phyloP scores from a whole-genome alignment of 1,284 basidiomycete genomes.

The Ganoderma leucocontextum region DNA sequence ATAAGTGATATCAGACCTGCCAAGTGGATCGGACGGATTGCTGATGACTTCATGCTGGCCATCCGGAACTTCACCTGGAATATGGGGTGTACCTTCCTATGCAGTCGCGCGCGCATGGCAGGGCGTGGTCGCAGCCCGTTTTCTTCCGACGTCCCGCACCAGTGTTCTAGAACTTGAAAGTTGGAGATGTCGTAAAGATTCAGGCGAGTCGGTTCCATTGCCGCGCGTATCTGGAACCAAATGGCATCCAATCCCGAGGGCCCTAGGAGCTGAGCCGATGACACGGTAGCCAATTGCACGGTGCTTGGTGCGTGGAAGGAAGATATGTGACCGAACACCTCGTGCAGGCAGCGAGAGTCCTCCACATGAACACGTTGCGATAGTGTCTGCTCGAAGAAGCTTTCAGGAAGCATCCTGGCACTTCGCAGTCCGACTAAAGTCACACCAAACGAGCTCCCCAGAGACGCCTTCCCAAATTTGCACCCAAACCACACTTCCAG shows the following conservation, averaged over 20 bases:
- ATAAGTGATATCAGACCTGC: too few relatives aligned
- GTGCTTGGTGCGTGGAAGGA: background rate
- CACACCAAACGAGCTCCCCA: background rate
- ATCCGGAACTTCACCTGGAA: background rate
- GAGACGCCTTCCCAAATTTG: background rate
- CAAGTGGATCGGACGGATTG: too few relatives aligned
- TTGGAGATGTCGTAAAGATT: constrained; percentile 1
- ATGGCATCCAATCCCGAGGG: background rate
- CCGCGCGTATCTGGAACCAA: background rate
- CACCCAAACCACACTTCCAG: background rate
- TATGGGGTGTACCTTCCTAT: background rate
- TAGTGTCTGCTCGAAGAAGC: background rate
- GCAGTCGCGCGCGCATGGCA: background rate
- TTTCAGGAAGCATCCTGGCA: background rate
- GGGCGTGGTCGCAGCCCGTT: background rate
- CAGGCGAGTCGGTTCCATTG: background rate
- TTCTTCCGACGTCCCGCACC: background rate
- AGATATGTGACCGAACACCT: background rate
- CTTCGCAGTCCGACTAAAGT: background rate
- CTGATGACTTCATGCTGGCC: background rate
- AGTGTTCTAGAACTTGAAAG: background rate
- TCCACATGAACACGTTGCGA: background rate
- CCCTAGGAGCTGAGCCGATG: background rate
- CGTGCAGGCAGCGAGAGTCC: background rate
- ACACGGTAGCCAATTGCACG: background rate